Conservation (phyloP, 2,329 filamentous ascomycete species). For the Verticillium longisporum region DNA sequence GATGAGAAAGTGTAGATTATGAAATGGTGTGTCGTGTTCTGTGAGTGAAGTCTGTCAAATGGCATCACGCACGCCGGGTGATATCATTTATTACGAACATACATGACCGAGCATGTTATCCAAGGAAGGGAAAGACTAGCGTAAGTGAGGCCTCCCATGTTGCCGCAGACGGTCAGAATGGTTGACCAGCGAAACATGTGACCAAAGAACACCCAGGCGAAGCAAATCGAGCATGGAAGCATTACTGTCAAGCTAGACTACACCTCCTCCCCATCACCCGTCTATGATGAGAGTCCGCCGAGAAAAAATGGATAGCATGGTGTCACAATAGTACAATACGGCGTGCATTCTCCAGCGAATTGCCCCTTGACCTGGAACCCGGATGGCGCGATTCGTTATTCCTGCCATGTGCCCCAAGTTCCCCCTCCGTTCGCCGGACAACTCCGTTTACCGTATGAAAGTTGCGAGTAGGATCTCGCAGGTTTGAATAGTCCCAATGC, state of each 20-base stretch:
- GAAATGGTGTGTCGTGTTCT: no score
- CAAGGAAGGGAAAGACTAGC: no score
- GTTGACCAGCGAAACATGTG: neutral
- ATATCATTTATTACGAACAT: no score
- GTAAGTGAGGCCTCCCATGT: no score
- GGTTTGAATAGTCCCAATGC: constrained; percentile 3
- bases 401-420: constrained; percentile 9
- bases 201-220: neutral
- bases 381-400: constrained; percentile 5
- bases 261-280: constrained; percentile 31
- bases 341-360: constrained; percentile 20
- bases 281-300: constrained; percentile 40
- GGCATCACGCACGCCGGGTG: no score
- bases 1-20: no score
- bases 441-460: neutral
- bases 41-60: no score
- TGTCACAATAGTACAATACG: constrained; percentile 47
- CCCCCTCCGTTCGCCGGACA: constrained; percentile 13
- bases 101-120: no score
- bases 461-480: neutral
- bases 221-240: constrained; percentile 10
- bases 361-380: constrained; percentile 8
- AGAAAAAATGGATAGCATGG: constrained; percentile 29
- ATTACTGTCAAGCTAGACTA: constrained; percentile 30
- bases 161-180: neutral